phyloP scores from a whole-genome alignment of 2,329 filamentous ascomycete genomes.

The Penicillium sp. region DNA sequence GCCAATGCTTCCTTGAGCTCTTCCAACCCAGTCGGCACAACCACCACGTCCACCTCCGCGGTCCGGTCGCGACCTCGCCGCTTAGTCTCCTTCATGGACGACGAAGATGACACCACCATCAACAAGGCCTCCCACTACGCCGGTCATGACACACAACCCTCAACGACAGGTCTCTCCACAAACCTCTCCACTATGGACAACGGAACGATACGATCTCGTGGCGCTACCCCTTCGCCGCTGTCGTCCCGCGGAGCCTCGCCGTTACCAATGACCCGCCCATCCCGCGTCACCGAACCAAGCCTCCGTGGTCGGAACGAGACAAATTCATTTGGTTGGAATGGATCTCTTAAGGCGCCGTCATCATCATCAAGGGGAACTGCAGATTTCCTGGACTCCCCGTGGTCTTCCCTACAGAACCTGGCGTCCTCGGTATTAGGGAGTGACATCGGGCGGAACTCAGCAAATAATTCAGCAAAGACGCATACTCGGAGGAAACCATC shows the following conservation, averaged over 20 bases:
- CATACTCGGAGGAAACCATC: conserved; percentile 43
- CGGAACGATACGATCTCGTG: conserved; percentile 40
- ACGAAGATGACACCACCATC: conserved; percentile 31
- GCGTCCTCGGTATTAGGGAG: conserved; percentile 54
- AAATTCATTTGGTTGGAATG: conserved; percentile 31
- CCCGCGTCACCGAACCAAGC: conserved; percentile 33
- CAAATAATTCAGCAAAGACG: conserved; percentile 31
- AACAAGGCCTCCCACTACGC: conserved; percentile 27
- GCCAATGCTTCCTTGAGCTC: conserved; percentile 41
- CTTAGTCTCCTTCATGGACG: conserved; percentile 48
- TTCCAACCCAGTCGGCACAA: conserved; percentile 37
- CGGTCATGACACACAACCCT: conserved; percentile 31
- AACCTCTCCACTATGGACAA: conserved; percentile 20
- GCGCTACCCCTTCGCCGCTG: conserved; percentile 45
- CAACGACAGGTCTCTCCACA: conserved; percentile 36
- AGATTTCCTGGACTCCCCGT: conserved; percentile 50
- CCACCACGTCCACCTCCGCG: conserved; percentile 41
- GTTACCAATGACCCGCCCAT: conserved; percentile 43
- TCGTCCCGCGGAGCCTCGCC: conserved; percentile 43
- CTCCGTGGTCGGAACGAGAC: conserved; percentile 26
- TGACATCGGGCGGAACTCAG: conserved; percentile 35
- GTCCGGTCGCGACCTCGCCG: conserved; percentile 50
- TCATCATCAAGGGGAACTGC: conserved; percentile 32
- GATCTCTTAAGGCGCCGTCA: conserved; percentile 27
- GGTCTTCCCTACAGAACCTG: conserved; percentile 54